Evolutionary conservation across 768 basidiomycete species (phyloP), one percentile per base, ranked within the genome.

Genomic region (Trametes meyenii): DNA sequence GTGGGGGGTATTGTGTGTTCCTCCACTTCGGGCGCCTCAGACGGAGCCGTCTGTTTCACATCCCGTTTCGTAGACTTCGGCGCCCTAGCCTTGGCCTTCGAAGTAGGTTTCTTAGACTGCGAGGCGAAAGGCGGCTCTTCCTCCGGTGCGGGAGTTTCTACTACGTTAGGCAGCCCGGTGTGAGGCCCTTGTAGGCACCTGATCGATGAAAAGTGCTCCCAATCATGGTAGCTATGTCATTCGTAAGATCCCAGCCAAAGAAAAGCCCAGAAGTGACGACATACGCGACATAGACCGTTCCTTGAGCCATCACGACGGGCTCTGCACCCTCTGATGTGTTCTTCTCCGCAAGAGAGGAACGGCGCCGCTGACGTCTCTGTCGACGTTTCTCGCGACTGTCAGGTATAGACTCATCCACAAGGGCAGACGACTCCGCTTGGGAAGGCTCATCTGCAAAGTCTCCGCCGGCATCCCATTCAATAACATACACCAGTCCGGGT

Each of bases 191-290:
- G 79, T 55, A 94, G 76, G 72, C 93, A 95, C 48, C 94, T 89
- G 60, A 96, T 91, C n/a, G 89, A 92, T 13, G 91, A 94, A 69
- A 95, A 96, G 71, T 96, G 94, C 70, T 96, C 94, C 91, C 92
- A 95, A 72, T 94, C 92, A 69, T 95, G 89, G 72, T 94, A 96
- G 33, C 91, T 92, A 68, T 13, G 26, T 5, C 14, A 19, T 33
- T 36, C 58, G 51, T 70, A 66, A 56, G 67, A 53, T 26, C 6
- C 53, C 40, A 44, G 42, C 50, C 50, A 55, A 52, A 46, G 21
- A 53, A 64, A 58, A 50, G 14, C 58, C 50, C 56, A 53, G 13
- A 38, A n/a, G 55, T 63, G 56, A 40, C 53, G 23, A 88, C 91
- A 73, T 75, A 93, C 89, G 93, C 93, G 60, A 94, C 90, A 76